Base-by-base conservation (phyloP, 1,139 yeast species). In the Wickerhamiella infanticola region DNA sequence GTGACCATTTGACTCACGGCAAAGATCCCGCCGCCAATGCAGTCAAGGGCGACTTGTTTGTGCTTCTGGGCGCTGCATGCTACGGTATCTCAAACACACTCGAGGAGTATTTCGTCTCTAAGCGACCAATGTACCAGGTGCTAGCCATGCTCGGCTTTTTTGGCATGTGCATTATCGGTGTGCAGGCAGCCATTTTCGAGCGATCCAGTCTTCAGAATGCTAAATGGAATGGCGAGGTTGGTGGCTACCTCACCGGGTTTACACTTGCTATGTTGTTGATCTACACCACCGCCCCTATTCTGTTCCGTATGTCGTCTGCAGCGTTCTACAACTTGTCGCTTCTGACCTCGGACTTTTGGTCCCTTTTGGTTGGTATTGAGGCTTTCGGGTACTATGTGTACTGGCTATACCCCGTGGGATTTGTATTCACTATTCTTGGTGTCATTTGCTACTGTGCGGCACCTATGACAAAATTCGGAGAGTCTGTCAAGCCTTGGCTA, bases 331-430 rank as follows among this genome's bases (percentile, higher is more conserved):
- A 68, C 55, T 53, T 68, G 47, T 65, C 69, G 25, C 49, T 67
- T 37, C 58, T 68, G 41, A 68, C 72, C 9, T 60, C 66, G 31
- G 72, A 68, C 51, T 68, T 68, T 56, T 68, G 73, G 72, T 64
- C 70, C 6, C 51, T 68, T 50, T 50, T 68, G 24, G 63, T 68
- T 39, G 72, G 72, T 13, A 58, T 65, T 44, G 55, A 61, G 47
- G 69, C 68, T 9, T 68, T 68, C 55, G 68, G 68, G 23, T 68
- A 68, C 56, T 56, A 57, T 36, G 69, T 68, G 2, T 67, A 51
- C 58, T 68, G 72, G 72, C 59, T 68, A 26, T 68, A 68, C 51
- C 72, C 72, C 5, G 65, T 68, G 31, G 72, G 72, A 1, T 68
- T 68, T 47, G 69, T 66, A 24, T 60, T 63, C 47, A 65, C 68